Evolutionary conservation across 345 rosid genomes (phyloP).

Genomic region (Eutrema japonicum): DNA sequence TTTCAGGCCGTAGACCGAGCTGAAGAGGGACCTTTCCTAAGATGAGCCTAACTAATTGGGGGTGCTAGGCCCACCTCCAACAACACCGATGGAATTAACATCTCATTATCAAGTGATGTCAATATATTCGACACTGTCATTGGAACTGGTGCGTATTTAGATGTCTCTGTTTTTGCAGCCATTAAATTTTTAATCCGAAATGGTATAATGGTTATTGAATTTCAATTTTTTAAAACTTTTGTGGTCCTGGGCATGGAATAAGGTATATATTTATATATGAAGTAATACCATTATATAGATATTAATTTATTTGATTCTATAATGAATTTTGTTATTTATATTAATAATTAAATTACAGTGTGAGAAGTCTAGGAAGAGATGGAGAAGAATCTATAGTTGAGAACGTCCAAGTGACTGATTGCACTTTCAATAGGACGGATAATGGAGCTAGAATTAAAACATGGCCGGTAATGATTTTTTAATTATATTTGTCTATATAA

Average conservation of each 20-base stretch:
- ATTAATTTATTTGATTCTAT: not conserved
- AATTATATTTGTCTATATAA: not conserved
- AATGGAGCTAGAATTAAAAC: conserved; percentile 73
- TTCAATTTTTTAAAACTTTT: not conserved
- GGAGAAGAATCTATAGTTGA: conserved; percentile 46
- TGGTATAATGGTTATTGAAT: not conserved
- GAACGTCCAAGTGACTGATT: conserved; percentile 44
- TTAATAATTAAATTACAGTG: conserved; percentile 35
- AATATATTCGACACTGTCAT: conserved; percentile 39
- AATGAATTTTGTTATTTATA: not conserved
- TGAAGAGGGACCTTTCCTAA: no score
- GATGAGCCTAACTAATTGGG: no score
- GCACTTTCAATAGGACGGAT: conserved; percentile 45
- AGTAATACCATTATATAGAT: not conserved
- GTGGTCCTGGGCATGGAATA: conserved; percentile 53
- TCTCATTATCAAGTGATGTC: conserved; percentile 42
- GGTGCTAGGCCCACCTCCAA: no score
- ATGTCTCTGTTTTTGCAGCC: not conserved
- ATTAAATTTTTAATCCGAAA: not conserved
- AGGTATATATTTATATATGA: conserved; percentile 37
- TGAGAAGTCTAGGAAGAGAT: conserved; percentile 60
- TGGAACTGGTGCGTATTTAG: conserved; percentile 49
- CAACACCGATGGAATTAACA: conserved; percentile 67
- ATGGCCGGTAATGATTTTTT: conserved; percentile 43
- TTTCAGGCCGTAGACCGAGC: no score